phyloP scores from a whole-genome alignment of 2,329 filamentous ascomycete species.

The Fusarium tuaranense region DNA sequence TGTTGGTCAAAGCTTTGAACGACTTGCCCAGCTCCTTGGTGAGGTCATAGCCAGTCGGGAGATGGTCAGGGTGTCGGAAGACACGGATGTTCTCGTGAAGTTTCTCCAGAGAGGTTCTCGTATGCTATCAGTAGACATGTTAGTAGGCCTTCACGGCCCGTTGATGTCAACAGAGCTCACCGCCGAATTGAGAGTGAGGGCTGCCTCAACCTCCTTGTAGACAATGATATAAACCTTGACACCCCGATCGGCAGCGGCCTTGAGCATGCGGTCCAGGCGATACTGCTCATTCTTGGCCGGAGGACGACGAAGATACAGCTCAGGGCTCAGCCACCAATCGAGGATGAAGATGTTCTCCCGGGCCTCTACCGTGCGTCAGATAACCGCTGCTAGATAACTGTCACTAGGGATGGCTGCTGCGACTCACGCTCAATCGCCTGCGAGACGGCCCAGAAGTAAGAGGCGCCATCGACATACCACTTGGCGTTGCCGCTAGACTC shows the following conservation, averaged over 20 bases:
- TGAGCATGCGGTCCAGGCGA: constrained; percentile 84
- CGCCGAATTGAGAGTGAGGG: constrained; percentile 70
- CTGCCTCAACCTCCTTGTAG: constrained; percentile 90
- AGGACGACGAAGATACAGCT: constrained; percentile 87
- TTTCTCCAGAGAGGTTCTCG: constrained; percentile 80
- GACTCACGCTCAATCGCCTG: constrained; percentile 75
- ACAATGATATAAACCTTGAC: constrained; percentile 89
- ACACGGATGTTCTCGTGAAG: constrained; percentile 88
- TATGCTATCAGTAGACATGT: constrained; percentile 67
- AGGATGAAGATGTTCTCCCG: constrained; percentile 85
- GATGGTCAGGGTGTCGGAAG: constrained; percentile 90
- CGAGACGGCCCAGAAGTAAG: constrained; percentile 88
- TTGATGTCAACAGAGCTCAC: constrained; percentile 48
- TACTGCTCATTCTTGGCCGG: constrained; percentile 86
- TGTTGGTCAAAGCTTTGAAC: constrained; percentile 60
- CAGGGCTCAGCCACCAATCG: constrained; percentile 91
- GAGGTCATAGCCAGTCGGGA: constrained; percentile 77
- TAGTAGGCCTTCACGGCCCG: constrained; percentile 1
- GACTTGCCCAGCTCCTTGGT: constrained; percentile 76
- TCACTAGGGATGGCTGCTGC: not conserved
- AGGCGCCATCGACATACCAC: constrained; percentile 89
- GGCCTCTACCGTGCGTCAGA: constrained; percentile 63
- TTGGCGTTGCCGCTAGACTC: constrained; percentile 80
- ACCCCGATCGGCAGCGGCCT: constrained; percentile 84
- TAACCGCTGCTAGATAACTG: constrained; percentile 5